Conservation (phyloP, 192 early-diverging fungal species). For the Phycomyces nitens region DNA sequence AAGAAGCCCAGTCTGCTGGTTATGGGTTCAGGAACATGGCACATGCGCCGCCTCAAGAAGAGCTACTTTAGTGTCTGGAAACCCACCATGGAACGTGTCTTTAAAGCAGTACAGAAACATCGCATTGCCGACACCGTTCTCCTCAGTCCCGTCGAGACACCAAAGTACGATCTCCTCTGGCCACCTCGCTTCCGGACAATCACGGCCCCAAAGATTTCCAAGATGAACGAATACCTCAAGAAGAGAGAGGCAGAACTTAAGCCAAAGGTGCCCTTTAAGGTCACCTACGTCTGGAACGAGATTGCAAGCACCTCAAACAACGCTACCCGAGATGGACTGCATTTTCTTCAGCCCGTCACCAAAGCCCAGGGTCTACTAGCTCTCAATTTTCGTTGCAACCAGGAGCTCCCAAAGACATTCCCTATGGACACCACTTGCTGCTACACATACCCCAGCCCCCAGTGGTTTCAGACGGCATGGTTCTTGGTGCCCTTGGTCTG, state of each 20-base stretch:
- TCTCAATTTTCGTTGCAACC: constrained; percentile 66
- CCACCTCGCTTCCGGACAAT: constrained; percentile 45
- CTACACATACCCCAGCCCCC: constrained; percentile 47
- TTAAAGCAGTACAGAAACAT: constrained; percentile 19
- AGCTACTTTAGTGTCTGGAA: constrained; percentile 46
- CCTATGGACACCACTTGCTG: constrained; percentile 62
- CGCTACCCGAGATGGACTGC: constrained; percentile 66
- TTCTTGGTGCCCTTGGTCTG: constrained; percentile 39
- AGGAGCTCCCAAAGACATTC: constrained; percentile 31
- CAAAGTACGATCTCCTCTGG: constrained; percentile 40
- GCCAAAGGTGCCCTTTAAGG: constrained; percentile 30
- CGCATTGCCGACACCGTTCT: constrained; percentile 40
- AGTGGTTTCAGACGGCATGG: constrained; percentile 39
- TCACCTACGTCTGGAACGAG: constrained; percentile 50
- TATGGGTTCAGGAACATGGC: constrained; percentile 65
- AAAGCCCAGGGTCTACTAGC: constrained; percentile 49
- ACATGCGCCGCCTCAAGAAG: constrained; percentile 49
- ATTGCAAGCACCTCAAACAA: constrained; percentile 38
- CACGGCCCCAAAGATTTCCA: constrained; percentile 36
- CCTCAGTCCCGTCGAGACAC: constrained; percentile 38
- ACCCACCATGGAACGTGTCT: constrained; percentile 36
- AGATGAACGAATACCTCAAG: constrained; percentile 56
- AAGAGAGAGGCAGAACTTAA: constrained; percentile 10
- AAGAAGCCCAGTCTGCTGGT: constrained; percentile 41
- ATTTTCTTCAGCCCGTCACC: constrained; percentile 53